Evolutionary conservation across 371 early-diverging fungal species (phyloP), one percentile per base, ranked within the genome.

Genomic region (Lichtheimia corymbifera): DNA sequence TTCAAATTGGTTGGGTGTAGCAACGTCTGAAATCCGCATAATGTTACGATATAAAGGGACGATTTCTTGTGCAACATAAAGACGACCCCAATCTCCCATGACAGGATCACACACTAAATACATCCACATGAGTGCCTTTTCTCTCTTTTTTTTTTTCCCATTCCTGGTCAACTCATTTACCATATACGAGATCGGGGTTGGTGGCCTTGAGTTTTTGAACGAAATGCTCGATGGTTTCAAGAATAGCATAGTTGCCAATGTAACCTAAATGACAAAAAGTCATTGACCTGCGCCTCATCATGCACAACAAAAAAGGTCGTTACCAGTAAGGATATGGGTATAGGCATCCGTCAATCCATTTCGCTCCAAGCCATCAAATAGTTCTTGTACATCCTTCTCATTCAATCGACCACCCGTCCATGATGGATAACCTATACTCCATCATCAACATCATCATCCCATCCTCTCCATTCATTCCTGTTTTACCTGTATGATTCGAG

Each of bases 1-100:
- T 71, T 97, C 97, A 51, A 91, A 94, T 60, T 90, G 93, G 72
- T 97, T 97, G 1, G 97, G 97, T n/a, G 94, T 93, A 15, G 94
- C 75, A 18, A 94, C 74, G 56, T 90, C 80, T 12, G 94, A 92
- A 18, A 88, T 66, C 18, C 83, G 83, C 63, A 84, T 72, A 6
- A 75, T 64, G 28, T 85, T 70, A 49, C 87, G 82, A 76, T 97
- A 97, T 15, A 94, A 66, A 2, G 86, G 88, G 4, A 96, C 82
- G 20, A 93, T 84, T 50, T 92, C 94, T 25, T 79, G 65, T 0
- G 92, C 86, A 40, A 96, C 94, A 70, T 97, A 96, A 12, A 97
- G 69, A 12, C 80, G 70, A 7, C 90, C 93, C 67, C 91, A 82
- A 72, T 97, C 97, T 20, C 97, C 97, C 83, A 97, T 87, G 2